phyloP scores from a whole-genome alignment of 1,139 yeast genomes.

The Geotrichum reessii region DNA sequence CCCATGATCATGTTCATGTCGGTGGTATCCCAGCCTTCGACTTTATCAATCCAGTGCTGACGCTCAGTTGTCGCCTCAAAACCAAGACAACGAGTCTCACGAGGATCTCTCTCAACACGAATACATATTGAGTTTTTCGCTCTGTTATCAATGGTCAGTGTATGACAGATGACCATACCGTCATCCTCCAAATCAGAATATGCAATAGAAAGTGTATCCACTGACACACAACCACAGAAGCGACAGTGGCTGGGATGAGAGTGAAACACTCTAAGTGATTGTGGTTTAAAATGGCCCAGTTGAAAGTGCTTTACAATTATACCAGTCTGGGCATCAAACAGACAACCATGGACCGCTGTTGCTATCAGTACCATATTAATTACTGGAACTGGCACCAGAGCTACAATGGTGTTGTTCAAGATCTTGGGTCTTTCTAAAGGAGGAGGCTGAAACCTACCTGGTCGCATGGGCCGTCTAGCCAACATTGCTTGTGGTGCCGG shows the following conservation, averaged over 20 bases:
- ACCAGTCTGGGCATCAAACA: constrained; percentile 75
- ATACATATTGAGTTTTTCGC: constrained; percentile 76
- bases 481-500: constrained; percentile 17
- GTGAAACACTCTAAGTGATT: constrained; percentile 62
- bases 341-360: constrained; percentile 27
- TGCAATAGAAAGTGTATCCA: constrained; percentile 62
- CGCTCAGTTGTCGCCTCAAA: constrained; percentile 69
- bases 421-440: constrained; percentile 7
- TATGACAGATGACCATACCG: constrained; percentile 60
- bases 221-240: constrained; percentile 84
- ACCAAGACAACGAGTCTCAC: constrained; percentile 85
- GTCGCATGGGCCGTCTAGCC: constrained; percentile 10
- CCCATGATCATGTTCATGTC: constrained; percentile 75
- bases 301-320: constrained; percentile 49
- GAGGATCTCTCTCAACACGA: constrained; percentile 84
- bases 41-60: constrained; percentile 57
- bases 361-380: constrained; percentile 31
- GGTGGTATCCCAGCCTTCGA: constrained; percentile 72
- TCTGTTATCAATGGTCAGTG: constrained; percentile 63
- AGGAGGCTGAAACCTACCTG: constrained; percentile 2
- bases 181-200: constrained; percentile 55
- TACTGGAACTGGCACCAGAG: constrained; percentile 29
- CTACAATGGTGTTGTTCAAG: constrained; percentile 19
- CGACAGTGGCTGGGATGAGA: constrained; percentile 82
- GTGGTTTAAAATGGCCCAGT: constrained; percentile 59